Evolutionary conservation across 805 yeast genomes (phyloP), one percentile per base, ranked within the genome.

Genomic region (Candida methanosorbosa): DNA sequence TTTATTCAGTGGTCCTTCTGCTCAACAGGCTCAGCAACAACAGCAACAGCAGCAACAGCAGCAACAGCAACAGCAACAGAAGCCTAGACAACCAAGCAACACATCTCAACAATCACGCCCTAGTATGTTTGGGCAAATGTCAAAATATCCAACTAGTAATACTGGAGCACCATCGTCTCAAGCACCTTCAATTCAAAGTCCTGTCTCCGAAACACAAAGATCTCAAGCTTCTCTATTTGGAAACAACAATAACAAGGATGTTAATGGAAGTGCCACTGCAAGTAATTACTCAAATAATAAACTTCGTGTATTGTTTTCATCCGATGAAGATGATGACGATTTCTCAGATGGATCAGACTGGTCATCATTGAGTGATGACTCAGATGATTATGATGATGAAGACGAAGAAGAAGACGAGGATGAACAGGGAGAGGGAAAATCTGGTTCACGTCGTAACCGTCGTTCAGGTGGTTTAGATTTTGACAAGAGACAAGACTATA

Each of bases 311-410:
- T 37, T 56, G 35, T 64, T 61, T 38, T 59, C 64, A 0, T 61
- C 66, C 2, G 66, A 61, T 32, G 65, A 59, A 9, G 53, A 56
- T 9, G 66, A 61, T 32, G 65, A 59, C 9, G 53, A 56, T 9
- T 52, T 61, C 21, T 52, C 59, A 13, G 69, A 61, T 34, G 56
- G 50, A 7, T 59, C 66, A 16, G 70, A 64, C 33, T 66, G 65
- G 66, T 61, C 69, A 0, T 60, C 66, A 4, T 38, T 61, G 36
- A 57, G 64, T 18, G 67, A 63, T 19, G 61, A 53, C 29, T 53
- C 57, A 7, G 57, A 55, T 2, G 57, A 54, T 29, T 59, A 56
- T 12, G 59, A 60, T 22, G 54, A 55, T 30, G 46, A 57, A 3
- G 56, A 50, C 25, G 53, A 53, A n/a, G 49, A 47, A 17, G 49